Evolutionary conservation across 805 yeast genomes (phyloP), one percentile per base, ranked within the genome.

Genomic region (Ogataea ramenticola): DNA sequence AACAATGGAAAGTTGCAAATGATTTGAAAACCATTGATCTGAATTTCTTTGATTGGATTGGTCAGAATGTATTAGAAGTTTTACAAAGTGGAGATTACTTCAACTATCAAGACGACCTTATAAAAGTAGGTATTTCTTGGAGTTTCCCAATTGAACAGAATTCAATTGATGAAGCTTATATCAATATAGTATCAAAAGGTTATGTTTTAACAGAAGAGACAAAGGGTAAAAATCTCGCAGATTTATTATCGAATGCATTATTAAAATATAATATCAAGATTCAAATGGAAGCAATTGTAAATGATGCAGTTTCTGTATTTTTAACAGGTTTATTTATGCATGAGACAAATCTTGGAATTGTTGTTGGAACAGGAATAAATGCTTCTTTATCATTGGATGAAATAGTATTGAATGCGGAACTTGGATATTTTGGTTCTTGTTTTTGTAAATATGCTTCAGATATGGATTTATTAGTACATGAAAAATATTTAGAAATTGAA

Each of bases 341-440:
- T 12, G 46, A 63, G 2, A 68, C 71, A 43, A 54, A 62, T 44
- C 51, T 81, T 38, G 83, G 85, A 0, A 50, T 82, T 50, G 84
- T 82, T 3, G 58, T 82, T 41, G 89, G 90, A 1, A 82, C 90
- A 3, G 90, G 90, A 1, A 59, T 77, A 43, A 82, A 82, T 51
- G 58, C 77, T 31, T 77, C 79, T 61, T 65, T 77, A 62, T 52
- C 65, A 17, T 24, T 57, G 8, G 48, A 57, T 10, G 40, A 47
- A 2, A 31, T 38, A 2, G 57, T 77, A 20, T 48, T 69, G 39
- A 79, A 79, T 57, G 61, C 74, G n/a, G 85, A 79, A 49, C 53
- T 77, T 27, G 76, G 82, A 3, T 68, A 76, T 40, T 78, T 78
- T 56, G 83, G 82, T 3, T 58, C 64, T 5, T 49, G 66, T 48